Conservation (phyloP, 345 rosid species). For the Aegle marmelos region DNA sequence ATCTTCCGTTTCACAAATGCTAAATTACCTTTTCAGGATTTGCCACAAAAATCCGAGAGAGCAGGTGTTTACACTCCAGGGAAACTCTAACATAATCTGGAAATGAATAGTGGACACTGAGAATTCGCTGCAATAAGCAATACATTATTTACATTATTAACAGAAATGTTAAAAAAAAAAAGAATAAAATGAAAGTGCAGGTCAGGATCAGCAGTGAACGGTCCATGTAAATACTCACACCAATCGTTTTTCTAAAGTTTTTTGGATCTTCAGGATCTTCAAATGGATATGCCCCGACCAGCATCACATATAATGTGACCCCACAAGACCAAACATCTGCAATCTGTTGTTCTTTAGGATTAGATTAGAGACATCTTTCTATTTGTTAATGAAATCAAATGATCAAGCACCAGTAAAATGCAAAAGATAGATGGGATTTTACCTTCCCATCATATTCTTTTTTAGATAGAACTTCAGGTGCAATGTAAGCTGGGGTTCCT, state of each 20-base stretch:
- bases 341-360: constrained; percentile 23
- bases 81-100: constrained; percentile 66
- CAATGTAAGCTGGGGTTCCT: constrained; percentile 74
- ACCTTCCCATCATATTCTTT: constrained; percentile 67
- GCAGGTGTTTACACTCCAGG: constrained; percentile 50
- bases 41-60: constrained; percentile 56
- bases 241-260: constrained; percentile 50
- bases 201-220: neutral
- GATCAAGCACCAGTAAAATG: neutral
- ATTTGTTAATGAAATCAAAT: neutral
- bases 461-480: constrained; percentile 60
- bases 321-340: constrained; percentile 75
- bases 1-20: neutral
- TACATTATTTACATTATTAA: neutral
- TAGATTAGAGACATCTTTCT: neutral
- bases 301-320: constrained; percentile 59
- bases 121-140: constrained; percentile 35
- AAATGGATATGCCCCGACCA: constrained; percentile 62
- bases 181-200: too few relatives aligned
- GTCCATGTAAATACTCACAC: constrained; percentile 21
- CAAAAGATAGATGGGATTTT: neutral
- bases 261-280: constrained; percentile 57
- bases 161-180: neutral
- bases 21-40: constrained; percentile 52
- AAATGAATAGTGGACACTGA: constrained; percentile 48